These are phyloP conservation scores for Hygrocybe punicea DNA, from an alignment of 768 basidiomycete species.

Conservation along the genomic window DNA sequence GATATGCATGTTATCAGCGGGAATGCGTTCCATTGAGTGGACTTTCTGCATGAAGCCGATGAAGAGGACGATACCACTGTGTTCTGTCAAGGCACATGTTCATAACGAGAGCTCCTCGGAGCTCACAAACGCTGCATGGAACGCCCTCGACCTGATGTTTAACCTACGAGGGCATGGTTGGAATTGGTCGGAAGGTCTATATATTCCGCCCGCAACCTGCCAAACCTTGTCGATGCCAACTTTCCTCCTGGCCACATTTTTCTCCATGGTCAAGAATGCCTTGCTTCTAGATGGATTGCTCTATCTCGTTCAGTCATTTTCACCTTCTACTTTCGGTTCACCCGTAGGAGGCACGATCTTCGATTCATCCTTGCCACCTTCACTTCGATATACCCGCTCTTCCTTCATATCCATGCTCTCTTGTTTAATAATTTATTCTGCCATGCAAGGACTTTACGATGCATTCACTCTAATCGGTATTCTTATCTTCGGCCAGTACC, in stretches of 20 bases:
- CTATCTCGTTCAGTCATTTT: slow-evolving; percentile 45
- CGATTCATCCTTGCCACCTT: slow-evolving; percentile 34
- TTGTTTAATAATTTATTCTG: slow-evolving; percentile 44
- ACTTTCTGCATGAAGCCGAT: slow-evolving; percentile 37
- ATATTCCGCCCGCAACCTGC: slow-evolving; percentile 42
- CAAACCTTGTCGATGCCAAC: slow-evolving; percentile 32
- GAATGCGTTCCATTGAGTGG: slow-evolving; percentile 43
- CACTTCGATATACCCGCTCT: slow-evolving; percentile 43
- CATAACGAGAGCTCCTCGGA: not conserved
- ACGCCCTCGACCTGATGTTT: slow-evolving; percentile 49
- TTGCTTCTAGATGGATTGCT: slow-evolving; percentile 46
- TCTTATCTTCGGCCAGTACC: slow-evolving; percentile 45
- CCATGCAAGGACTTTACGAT: slow-evolving; percentile 45
- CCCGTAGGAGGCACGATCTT: slow-evolving; percentile 43
- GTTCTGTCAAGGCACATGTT: not conserved
- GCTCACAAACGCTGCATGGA: slow-evolving; percentile 11
- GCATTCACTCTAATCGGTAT: slow-evolving; percentile 43
- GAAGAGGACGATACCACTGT: slow-evolving; percentile 14
- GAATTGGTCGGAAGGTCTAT: slow-evolving; percentile 51
- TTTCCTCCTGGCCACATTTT: slow-evolving; percentile 38
- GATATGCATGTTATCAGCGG: slow-evolving; percentile 34
- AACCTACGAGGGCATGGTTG: slow-evolving; percentile 60
- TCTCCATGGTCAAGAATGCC: slow-evolving; percentile 34
- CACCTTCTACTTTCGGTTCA: slow-evolving; percentile 41
- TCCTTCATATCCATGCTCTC: slow-evolving; percentile 41